Conservation (phyloP, 192 early-diverging fungal genomes). For the Mortierella hygrophila region DNA sequence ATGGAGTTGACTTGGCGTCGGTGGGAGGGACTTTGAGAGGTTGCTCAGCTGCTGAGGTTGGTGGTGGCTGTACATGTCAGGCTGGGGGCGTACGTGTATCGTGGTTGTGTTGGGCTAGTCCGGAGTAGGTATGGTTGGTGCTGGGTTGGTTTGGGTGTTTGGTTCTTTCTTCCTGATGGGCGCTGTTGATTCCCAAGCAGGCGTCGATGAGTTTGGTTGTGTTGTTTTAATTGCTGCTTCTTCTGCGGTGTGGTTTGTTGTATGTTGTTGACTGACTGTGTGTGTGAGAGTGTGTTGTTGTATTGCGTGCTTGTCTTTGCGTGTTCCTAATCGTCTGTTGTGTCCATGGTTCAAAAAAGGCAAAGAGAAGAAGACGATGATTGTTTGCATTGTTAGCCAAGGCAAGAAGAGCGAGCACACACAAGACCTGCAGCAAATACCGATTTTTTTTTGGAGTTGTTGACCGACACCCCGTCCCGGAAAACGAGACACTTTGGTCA, state of each 20-base stretch:
- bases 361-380: neutral
- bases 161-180: neutral
- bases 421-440: neutral
- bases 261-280: neutral
- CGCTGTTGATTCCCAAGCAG: neutral
- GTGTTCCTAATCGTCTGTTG: neutral
- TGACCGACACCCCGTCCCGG: neutral
- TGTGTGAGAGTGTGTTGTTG: neutral
- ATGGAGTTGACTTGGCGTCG: slow-evolving; percentile 53
- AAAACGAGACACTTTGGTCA: neutral
- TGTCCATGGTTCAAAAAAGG: neutral
- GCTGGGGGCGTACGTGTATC: slow-evolving; percentile 18
- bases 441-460: neutral
- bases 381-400: neutral
- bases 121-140: neutral
- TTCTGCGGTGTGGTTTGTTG: neutral
- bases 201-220: neutral
- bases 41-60: slow-evolving; percentile 33
- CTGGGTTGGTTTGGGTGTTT: neutral
- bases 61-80: slow-evolving; percentile 23
- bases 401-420: neutral
- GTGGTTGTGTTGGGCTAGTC: neutral
- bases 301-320: neutral
- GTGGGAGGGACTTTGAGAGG: slow-evolving; percentile 45
- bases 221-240: neutral